These are phyloP conservation scores for Deakozyma indianensis DNA, from an alignment of 805 yeast species.

Conservation along the genomic window DNA sequence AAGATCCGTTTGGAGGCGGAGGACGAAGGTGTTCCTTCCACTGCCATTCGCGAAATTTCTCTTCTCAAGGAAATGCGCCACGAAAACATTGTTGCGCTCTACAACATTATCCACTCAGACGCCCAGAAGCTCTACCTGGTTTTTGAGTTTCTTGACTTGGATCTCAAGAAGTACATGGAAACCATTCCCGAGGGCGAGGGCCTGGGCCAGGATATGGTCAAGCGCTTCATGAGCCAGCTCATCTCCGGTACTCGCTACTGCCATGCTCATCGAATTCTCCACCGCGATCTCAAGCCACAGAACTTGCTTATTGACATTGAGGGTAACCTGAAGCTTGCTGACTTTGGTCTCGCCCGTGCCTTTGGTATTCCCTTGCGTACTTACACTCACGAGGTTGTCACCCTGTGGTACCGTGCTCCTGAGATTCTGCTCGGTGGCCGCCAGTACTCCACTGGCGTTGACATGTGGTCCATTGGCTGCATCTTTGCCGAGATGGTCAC, in stretches of 20 bases:
- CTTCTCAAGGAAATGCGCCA: slow-evolving; percentile 85
- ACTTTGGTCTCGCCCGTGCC: slow-evolving; percentile 93
- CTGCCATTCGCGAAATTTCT: slow-evolving; percentile 94
- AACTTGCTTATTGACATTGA: slow-evolving; percentile 88
- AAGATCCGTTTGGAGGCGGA: slow-evolving; percentile 92
- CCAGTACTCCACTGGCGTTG: slow-evolving; percentile 95
- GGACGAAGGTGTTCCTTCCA: slow-evolving; percentile 97
- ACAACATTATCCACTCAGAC: slow-evolving; percentile 91
- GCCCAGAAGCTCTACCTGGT: slow-evolving; percentile 84
- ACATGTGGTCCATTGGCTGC: slow-evolving; percentile 98
- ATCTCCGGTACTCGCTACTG: slow-evolving; percentile 86
- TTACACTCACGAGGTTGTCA: slow-evolving; percentile 95
- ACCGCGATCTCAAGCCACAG: slow-evolving; percentile 94
- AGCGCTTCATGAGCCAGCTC: slow-evolving; percentile 82
- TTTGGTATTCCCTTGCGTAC: slow-evolving; percentile 96
- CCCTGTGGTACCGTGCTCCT: slow-evolving; percentile 95
- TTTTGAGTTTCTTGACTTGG: slow-evolving; percentile 86
- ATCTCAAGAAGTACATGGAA: slow-evolving; percentile 94
- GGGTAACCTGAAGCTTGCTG: slow-evolving; percentile 81
- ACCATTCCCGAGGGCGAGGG: slow-evolving; percentile 83
- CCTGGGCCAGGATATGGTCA: slow-evolving; percentile 78
- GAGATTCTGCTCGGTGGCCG: slow-evolving; percentile 92
- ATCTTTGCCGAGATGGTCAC: slow-evolving; percentile 97
- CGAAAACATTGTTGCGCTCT: slow-evolving; percentile 80
- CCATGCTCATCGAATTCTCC: slow-evolving; percentile 86